Base-by-base conservation (phyloP, 163 green algal species). In the Coccomyxa subellipsoidea region DNA sequence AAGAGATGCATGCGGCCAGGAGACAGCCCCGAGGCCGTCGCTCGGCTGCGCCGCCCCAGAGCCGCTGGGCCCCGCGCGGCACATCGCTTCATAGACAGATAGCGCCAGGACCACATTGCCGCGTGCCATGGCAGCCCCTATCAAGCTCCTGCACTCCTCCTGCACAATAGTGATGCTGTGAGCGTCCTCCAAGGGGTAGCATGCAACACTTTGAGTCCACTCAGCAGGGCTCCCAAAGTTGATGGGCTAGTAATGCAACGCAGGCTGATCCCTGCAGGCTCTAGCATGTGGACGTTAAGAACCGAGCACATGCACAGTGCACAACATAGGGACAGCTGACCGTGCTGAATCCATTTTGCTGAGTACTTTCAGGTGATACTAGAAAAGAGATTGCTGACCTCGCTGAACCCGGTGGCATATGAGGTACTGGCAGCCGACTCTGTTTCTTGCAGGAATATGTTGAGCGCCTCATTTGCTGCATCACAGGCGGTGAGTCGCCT, bases 61-160 rank as follows among this genome's bases (percentile, higher is more conserved):
- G 6, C 0, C 27, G 70, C 32, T 32, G 31, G 70, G 70, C 32
- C 70, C 31, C 69, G 59, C 15, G n/a, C 47, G 7, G 80, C 87
- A 85, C 90, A 96, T 93, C 32, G 88, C 86, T n/a, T 82, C 38
- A 69, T 94, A 93, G 0, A 95, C 76, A 7, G 85, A 89, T 39
- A 94, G 72, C 18, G 90, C 92, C 39, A 96, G 86, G 9, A 38
- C 69, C 4, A 84, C n/a, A 81, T 95, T 95, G 71, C 89, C 89
- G 7, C 88, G 84, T 69, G 94, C 85, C 38, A 94, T 70, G 77
- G 38, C 85, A 27, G 86, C 85, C 35, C 47, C 12, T 12, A 94
- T 34, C n/a, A 94, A 38, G 12, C 84, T 73, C 21, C 82, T 80
- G 29, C 78, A 90, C 25, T 92, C 84, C 0, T 72, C 81, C 78